Base-by-base conservation (phyloP, 1,284 basidiomycete species). In the Coniferiporia weirii region DNA sequence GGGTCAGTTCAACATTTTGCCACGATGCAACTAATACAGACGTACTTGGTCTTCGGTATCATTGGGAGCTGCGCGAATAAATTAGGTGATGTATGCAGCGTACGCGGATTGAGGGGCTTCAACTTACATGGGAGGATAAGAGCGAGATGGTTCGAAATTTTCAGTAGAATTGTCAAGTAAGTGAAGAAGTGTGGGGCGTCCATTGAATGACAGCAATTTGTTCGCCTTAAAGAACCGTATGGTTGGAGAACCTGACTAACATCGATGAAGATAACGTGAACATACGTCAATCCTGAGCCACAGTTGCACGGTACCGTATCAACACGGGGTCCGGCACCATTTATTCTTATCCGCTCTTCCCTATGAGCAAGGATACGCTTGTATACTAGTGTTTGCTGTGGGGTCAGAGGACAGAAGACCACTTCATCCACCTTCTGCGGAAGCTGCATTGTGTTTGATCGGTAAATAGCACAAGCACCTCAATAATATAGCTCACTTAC, bases 341-440 rank as follows among this genome's bases (percentile, higher is more conserved):
- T 56, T 15, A 51, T 38, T 34, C 36, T 58, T 6, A 58, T 32
- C 6, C 60, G 43, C 94, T 75, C 57, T 85, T 82, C 64, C 87
- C 82, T 9, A 93, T 80, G 10, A 81, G 72, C 70, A 19, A 94
- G 72, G 19, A 95, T 79, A 2, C 80, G 77, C 64, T 82, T 87
- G 72, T 95, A 95, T 0, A 84, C 87, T 10, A 71, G 67, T 19
- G 83, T 79, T 70, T 95, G 93, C 40, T 73, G 78, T 0, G 73
- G 61, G 0, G 89, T 88, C 50, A 95, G 72, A 15, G 91, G 91
- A 68, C 93, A 95, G 67, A 95, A 93, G 5, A 94, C 90, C n/a
- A 95, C 87, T 67, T 91, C 79, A 66, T 95, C 93, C 0, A 78
- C 81, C 74, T 95, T 95, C 63, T 76, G 75, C 0, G 93, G 93